These are phyloP conservation scores for Chiua virens DNA, from an alignment of 768 basidiomycete species.

Conservation along the genomic window DNA sequence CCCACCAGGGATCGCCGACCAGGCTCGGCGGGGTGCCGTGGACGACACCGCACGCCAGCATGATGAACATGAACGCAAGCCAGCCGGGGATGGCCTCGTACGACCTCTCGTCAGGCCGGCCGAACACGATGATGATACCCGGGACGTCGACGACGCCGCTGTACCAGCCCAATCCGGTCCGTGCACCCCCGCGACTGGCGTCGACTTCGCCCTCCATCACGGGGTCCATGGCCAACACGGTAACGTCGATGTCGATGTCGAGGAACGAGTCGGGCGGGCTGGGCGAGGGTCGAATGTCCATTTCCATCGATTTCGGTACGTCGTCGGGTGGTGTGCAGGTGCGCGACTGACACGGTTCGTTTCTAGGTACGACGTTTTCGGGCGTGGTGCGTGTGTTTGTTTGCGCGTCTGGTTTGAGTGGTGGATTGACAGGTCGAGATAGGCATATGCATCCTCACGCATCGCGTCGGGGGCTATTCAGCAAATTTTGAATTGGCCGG, in stretches of 20 bases:
- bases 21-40: no score
- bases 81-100: no score
- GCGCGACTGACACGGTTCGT: not conserved
- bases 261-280: slow-evolving; percentile 25
- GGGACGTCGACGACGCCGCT: slow-evolving; percentile 12
- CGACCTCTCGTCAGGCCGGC: no score
- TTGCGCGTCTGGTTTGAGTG: not conserved
- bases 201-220: slow-evolving; percentile 26
- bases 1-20: slow-evolving; percentile 12
- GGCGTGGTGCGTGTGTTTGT: slow-evolving; percentile 80
- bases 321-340: not conserved
- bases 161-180: slow-evolving; percentile 32
- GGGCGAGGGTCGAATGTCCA: slow-evolving; percentile 78
- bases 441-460: slow-evolving; percentile 87
- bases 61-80: no score
- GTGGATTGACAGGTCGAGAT: slow-evolving; percentile 10
- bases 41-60: not conserved
- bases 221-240: not conserved
- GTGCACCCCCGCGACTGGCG: slow-evolving; percentile 14
- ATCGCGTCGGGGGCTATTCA: slow-evolving; percentile 78
- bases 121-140: no score
- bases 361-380: slow-evolving; percentile 79
- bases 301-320: slow-evolving; percentile 82
- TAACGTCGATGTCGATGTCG: slow-evolving; percentile 2
- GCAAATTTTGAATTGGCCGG: slow-evolving; percentile 86